phyloP scores from a whole-genome alignment of 495 filamentous ascomycete species.

The Daldinia vernicosa region DNA sequence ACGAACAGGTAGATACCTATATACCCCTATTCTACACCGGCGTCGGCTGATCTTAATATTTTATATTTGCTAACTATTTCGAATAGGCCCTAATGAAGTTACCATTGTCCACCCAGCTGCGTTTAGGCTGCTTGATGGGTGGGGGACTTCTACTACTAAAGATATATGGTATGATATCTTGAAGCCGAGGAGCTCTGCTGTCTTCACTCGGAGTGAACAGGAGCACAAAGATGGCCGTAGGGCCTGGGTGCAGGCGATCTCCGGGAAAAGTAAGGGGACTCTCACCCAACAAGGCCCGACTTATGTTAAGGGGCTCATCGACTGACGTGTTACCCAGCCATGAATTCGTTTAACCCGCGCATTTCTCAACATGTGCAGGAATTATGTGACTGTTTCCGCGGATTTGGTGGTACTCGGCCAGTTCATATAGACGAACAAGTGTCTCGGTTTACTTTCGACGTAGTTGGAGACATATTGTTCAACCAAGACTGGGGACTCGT shows the following conservation, averaged over 20 bases:
- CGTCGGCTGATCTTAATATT: neutral
- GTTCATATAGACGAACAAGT: constrained; percentile 24
- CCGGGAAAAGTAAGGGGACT: constrained; percentile 35
- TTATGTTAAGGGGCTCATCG: neutral
- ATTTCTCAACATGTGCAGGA: constrained; percentile 10
- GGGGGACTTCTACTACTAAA: constrained; percentile 48
- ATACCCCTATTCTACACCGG: neutral
- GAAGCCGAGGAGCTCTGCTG: constrained; percentile 49
- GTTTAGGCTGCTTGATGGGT: constrained; percentile 46
- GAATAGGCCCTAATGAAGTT: constrained; percentile 48
- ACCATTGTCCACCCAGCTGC: constrained; percentile 47
- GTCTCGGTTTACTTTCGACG: constrained; percentile 15
- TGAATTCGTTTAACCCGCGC: constrained; percentile 30
- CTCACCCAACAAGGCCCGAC: too few species aligned
- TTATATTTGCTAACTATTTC: neutral
- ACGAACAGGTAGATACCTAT: constrained; percentile 48
- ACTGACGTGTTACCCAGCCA: constrained; percentile 9
- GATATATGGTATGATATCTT: constrained; percentile 60
- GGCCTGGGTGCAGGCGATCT: constrained; percentile 46
- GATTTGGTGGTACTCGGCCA: neutral
- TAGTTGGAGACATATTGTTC: constrained; percentile 11
- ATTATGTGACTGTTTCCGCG: neutral
- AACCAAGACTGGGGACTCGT: constrained; percentile 6
- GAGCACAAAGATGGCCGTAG: constrained; percentile 47
- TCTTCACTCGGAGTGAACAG: constrained; percentile 48